A percentile compares a stretch with the other conserved stretches of the same genome.
Conservation (phyloP, 768 basidiomycete species). For the Jaapia argillacea region DNA sequence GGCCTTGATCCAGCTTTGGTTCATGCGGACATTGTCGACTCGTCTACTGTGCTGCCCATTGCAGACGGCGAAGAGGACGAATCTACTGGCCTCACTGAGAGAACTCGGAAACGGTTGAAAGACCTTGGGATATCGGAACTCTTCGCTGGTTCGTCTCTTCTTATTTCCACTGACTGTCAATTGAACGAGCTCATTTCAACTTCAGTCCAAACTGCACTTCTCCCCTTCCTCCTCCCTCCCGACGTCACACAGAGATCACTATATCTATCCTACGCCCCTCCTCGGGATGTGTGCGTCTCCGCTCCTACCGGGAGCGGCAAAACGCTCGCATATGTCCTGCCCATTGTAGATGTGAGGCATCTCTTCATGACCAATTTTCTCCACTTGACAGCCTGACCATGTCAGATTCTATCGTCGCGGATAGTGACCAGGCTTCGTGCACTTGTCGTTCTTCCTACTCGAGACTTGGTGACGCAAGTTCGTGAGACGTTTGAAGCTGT, state of each 20-base stretch:
- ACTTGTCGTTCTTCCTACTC: conserved; percentile 83
- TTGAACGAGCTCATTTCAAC: background rate
- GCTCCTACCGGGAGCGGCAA: conserved; percentile 98
- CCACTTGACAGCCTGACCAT: background rate
- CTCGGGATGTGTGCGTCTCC: conserved; percentile 83
- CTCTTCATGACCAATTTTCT: background rate
- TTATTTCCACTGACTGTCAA: background rate
- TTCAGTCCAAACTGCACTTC: conserved; percentile 79
- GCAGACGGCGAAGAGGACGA: conserved; percentile 30
- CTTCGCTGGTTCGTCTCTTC: conserved; percentile 63
- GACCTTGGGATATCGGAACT: conserved; percentile 79
- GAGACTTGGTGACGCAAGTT: conserved; percentile 89
- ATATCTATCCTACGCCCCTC: conserved; percentile 56
- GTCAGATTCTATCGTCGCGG: conserved; percentile 58
- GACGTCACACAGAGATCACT: conserved; percentile 31
- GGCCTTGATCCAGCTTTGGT: conserved; percentile 69
- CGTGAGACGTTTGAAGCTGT: conserved; percentile 85
- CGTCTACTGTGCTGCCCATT: conserved; percentile 36
- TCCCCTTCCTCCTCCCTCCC: conserved; percentile 68
- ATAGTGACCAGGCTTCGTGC: conserved; percentile 81
- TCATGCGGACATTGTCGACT: conserved; percentile 59
- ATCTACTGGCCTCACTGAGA: conserved; percentile 44
- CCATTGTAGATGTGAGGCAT: conserved; percentile 78
- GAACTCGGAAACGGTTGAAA: conserved; percentile 48
- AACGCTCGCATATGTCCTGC: conserved; percentile 91